phyloP scores from a whole-genome alignment of 2,329 filamentous ascomycete genomes.

The Rhynchosporium agropyri region DNA sequence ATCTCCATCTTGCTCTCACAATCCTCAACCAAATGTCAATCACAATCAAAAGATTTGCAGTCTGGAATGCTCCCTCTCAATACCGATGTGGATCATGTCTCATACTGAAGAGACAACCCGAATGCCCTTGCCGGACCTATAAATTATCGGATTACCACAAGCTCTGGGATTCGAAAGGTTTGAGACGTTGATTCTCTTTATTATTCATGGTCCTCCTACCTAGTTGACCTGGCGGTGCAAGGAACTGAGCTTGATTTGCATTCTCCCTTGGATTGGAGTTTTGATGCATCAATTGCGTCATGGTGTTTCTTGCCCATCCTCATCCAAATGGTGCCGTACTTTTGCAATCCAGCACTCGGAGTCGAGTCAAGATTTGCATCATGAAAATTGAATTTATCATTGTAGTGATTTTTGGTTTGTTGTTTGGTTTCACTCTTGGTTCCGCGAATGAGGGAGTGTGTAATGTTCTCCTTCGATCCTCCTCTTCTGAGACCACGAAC shows the following conservation, averaged over 20 bases:
- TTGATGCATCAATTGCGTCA: not conserved
- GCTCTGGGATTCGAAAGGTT: not conserved
- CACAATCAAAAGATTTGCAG: not conserved
- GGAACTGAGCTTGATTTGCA: not conserved
- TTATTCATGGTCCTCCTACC: too few species aligned
- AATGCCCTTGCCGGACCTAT: not conserved
- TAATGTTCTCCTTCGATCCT: too few species aligned
- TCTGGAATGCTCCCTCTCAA: not conserved
- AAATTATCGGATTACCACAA: not conserved
- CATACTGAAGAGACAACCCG: not conserved
- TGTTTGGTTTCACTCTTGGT: not conserved
- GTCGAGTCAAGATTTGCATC: not conserved
- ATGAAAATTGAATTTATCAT: not conserved
- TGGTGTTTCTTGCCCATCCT: not conserved
- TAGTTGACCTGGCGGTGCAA: not conserved
- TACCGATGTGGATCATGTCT: not conserved
- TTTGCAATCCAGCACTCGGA: not conserved
- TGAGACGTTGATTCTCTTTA: not conserved
- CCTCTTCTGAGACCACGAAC: not conserved
- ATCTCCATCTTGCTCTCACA: not conserved
- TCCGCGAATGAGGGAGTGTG: too few species aligned
- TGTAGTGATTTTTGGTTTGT: not conserved
- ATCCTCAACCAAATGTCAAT: not conserved
- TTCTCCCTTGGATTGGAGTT: not conserved
- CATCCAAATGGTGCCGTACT: not conserved